Evolutionary conservation across 2,329 filamentous ascomycete species (phyloP), one percentile per base, ranked within the genome.

Genomic region (Lachnellula suecica): DNA sequence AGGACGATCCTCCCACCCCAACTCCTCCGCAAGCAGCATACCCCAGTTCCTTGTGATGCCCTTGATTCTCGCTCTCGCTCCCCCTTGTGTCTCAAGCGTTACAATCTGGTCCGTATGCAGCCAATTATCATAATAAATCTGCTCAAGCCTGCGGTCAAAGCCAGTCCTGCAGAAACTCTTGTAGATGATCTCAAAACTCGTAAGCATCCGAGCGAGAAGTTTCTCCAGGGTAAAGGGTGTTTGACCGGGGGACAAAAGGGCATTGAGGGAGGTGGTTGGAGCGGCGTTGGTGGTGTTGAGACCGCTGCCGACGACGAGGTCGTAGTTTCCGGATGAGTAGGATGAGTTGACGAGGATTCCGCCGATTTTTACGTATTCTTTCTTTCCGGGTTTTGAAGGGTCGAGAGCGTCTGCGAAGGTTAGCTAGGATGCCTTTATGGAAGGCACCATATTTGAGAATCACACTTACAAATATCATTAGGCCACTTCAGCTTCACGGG

Each of bases 401-500:
- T 91, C 86, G 20, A 82, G 75, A 1, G 86, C 87, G 65, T 91
- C 82, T 83, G 51, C 19, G 45, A 43, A 23, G 19, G 29, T 34
- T 47, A 49, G 37, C 29, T 40, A 47, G 19, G 45, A 38, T 15
- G 31, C 15, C 13, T 10, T 19, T 0, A 15, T 4, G 2, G 56
- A 7, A 44, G n/a, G n/a, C n/a, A n/a, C n/a, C n/a, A n/a, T n/a
- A n/a, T 37, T 4, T 49, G 20, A 41, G 13, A 23, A 7, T 4
- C 6, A 11, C 10, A 71, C 78, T 69, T 71, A 85, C 84, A 93
- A 49, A 99, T 89, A 66, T 99, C 94, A 64, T 99, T 99, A 10
- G 94, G 94, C 94, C 94, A 99, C 70, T 99, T 99, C 27, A 99
- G 73, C 67, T 89, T 91, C 37, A 99, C 79, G 1, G 89, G 89